Conservation (phyloP, 2,329 filamentous ascomycete genomes). For the Calonectria hongkongensis region DNA sequence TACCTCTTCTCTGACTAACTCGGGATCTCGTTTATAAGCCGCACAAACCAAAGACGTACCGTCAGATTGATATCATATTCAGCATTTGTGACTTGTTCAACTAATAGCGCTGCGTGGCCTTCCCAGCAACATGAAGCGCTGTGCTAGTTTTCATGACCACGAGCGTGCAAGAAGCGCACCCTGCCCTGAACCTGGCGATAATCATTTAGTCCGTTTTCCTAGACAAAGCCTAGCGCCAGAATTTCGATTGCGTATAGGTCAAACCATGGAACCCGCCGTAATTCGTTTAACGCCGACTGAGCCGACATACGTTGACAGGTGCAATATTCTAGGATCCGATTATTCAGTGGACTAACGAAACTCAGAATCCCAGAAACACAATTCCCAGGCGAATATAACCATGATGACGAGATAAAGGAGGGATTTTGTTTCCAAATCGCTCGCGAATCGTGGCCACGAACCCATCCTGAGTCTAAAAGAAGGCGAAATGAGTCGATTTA, state of each 20-base stretch:
- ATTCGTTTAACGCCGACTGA: slow-evolving; percentile 42
- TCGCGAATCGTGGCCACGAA: not conserved
- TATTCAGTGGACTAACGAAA: not conserved
- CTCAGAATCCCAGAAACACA: slow-evolving; percentile 50
- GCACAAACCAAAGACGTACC: not conserved
- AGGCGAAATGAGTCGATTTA: slow-evolving; percentile 47
- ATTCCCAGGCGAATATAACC: not conserved
- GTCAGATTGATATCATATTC: not conserved
- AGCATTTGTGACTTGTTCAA: not conserved
- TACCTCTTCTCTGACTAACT: no score
- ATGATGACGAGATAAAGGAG: not conserved
- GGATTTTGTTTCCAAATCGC: no score
- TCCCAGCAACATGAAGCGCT: slow-evolving; percentile 3
- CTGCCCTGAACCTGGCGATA: not conserved
- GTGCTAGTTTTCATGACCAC: not conserved
- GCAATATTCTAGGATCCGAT: slow-evolving; percentile 1
- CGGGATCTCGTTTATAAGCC: not conserved
- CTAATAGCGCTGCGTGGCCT: not conserved
- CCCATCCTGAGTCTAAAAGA: slow-evolving; percentile 28
- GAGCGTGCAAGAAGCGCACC: slow-evolving; percentile 33
- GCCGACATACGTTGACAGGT: slow-evolving; percentile 44
- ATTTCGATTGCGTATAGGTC: slow-evolving; percentile 1
- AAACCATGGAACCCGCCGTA: not conserved
- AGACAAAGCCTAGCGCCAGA: slow-evolving; percentile 21
- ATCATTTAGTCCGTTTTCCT: not conserved